These are phyloP conservation scores for Phytopythium cucurbitacearum DNA, from an alignment of 352 stramenopile species.

Conservation along the genomic window DNA sequence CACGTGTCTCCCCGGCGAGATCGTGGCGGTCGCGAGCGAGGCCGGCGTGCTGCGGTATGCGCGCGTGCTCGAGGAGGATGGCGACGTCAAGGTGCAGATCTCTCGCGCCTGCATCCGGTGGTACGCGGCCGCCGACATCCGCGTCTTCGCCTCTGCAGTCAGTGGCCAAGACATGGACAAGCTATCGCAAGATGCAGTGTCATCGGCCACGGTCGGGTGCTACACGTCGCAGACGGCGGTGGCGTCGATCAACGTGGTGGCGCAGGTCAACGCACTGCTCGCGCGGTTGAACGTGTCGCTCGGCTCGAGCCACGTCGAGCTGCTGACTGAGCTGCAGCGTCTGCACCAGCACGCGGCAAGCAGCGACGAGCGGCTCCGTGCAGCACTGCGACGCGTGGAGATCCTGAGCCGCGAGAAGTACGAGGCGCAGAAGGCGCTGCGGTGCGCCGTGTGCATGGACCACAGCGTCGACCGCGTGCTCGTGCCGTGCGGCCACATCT, in stretches of 20 bases:
- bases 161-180: not conserved
- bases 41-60: constrained; percentile 31
- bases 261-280: constrained; percentile 43
- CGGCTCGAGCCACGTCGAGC: constrained; percentile 38
- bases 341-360: constrained; percentile 32
- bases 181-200: no score
- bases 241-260: constrained; percentile 17
- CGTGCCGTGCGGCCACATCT: constrained; percentile 58
- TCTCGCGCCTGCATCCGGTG: constrained; percentile 29
- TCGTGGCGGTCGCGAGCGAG: constrained; percentile 33
- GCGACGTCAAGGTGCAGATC: constrained; percentile 36
- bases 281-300: constrained; percentile 42
- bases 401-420: constrained; percentile 37
- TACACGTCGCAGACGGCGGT: not conserved
- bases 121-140: constrained; percentile 42
- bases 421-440: constrained; percentile 40
- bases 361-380: constrained; percentile 35
- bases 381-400: constrained; percentile 28
- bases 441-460: constrained; percentile 57
- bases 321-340: constrained; percentile 36
- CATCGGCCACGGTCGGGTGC: not conserved
- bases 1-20: constrained; percentile 40
- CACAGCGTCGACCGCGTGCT: constrained; percentile 47
- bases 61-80: constrained; percentile 22
- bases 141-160: constrained; percentile 36